Base-by-base conservation (phyloP, 441 rosid genomes). In the Populus hybrid region DNA sequence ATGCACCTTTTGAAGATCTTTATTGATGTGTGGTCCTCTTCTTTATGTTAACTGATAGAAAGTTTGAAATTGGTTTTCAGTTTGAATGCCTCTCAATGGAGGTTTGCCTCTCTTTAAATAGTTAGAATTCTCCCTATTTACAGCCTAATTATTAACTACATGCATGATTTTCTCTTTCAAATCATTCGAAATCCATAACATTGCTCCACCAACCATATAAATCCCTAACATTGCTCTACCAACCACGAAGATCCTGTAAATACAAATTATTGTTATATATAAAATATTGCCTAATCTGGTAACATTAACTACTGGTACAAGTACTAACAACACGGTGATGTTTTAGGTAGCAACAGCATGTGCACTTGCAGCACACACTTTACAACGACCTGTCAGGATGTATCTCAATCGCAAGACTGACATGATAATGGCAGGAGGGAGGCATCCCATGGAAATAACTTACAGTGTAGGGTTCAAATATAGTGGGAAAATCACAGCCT, bases 361-460 rank as follows among this genome's bases (percentile, higher is more conserved):
- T 80, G 97, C 98, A 36, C 87, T 96, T 72, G 95, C 99, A 76
- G 97, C 99, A n/a, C 73, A 83, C 72, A 90, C 84, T 69, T 80
- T 92, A 79, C 86, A 83, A 69, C 81, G 88, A 12, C 98, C 99
- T 0, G 98, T 96, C 14, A 86, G 98, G 81, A 82, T 79, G 61
- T 94, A 94, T 75, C 79, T 93, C 72, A 86, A 86, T 73, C 90
- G 97, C 18, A 90, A 90, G 80, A 89, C 94, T 0, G 99, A 96
- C 82, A 96, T 96, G 98, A 85, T 92, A 79, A 87, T 88, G 75
- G 88, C 92, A 2, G 98, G 98, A 83, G 98, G 99, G 83, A 92
- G 99, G 80, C 99, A 96, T 86, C 99, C 99, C 0, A 91, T 96
- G 97, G 84, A 92, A 82, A 78, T 94, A 66, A 92, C 90, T 3